Percentiles rank a stretch among this genome's conserved stretches.
Evolutionary conservation across 108 stramenopile genomes (phyloP).

Genomic region (Stephanodiscus minutulus): DNA sequence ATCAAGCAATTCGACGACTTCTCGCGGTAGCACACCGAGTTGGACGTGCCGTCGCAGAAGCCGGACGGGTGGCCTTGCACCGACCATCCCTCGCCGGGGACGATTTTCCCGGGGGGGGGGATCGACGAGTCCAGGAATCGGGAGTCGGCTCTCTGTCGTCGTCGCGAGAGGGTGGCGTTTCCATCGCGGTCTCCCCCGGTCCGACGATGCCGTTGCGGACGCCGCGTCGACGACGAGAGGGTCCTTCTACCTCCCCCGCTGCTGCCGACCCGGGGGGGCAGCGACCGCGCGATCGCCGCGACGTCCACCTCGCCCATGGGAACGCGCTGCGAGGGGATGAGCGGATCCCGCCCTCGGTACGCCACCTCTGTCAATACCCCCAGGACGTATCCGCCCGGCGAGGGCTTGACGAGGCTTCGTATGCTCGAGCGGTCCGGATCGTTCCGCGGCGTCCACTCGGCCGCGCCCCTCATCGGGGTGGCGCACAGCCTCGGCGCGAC

Average conservation of each 20-base stretch:
- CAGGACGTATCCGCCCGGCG: constrained; percentile 38
- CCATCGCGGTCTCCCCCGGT: neutral
- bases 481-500: constrained; percentile 23
- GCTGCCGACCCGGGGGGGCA: constrained; percentile 11
- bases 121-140: too few relatives aligned
- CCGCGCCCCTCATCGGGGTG: constrained; percentile 39
- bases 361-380: constrained; percentile 11
- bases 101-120: constrained; percentile 4
- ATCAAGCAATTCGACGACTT: constrained; percentile 35
- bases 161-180: neutral
- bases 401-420: constrained; percentile 30
- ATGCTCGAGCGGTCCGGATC: constrained; percentile 30
- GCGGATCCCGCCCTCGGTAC: constrained; percentile 40
- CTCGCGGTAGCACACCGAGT: constrained; percentile 37
- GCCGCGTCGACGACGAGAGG: neutral
- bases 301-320: constrained; percentile 43
- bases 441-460: constrained; percentile 42
- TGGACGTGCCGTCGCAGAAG: constrained; percentile 60
- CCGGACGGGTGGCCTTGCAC: constrained; percentile 24
- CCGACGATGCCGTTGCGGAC: neutral
- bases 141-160: neutral
- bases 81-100: constrained; percentile 54
- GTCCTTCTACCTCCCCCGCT: constrained; percentile 7
- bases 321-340: constrained; percentile 21
- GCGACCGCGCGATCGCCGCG: constrained; percentile 37